A percentile compares a stretch with the other conserved stretches of the same genome.
phyloP scores from a whole-genome alignment of 2,329 filamentous ascomycete species.

The Aspergillus sp. region DNA sequence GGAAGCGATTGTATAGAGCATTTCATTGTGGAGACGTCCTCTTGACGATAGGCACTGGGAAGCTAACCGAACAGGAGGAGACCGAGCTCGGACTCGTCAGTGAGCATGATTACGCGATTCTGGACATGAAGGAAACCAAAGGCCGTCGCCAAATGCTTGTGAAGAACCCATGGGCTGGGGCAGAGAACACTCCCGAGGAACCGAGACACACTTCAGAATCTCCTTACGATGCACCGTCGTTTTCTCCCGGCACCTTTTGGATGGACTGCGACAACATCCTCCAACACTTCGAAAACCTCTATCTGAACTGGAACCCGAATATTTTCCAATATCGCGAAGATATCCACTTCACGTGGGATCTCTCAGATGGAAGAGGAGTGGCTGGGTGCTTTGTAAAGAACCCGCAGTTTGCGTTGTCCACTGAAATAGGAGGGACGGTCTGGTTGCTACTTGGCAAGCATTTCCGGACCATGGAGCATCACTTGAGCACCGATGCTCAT shows the following conservation, averaged over 20 bases:
- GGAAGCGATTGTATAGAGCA: constrained; percentile 71
- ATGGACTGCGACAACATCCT: constrained; percentile 83
- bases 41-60: constrained; percentile 85
- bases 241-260: constrained; percentile 80
- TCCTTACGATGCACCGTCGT: constrained; percentile 20
- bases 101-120: constrained; percentile 90
- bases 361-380: constrained; percentile 53
- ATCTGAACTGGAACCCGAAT: constrained; percentile 93
- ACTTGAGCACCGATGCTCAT: constrained; percentile 48
- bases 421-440: constrained; percentile 58
- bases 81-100: constrained; percentile 76
- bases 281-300: constrained; percentile 92
- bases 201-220: constrained; percentile 13
- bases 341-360: constrained; percentile 82
- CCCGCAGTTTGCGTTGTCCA: constrained; percentile 57
- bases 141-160: constrained; percentile 70
- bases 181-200: constrained; percentile 52
- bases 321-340: constrained; percentile 81
- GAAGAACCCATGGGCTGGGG: constrained; percentile 89
- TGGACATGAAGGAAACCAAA: constrained; percentile 68
- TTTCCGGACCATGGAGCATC: constrained; percentile 59
- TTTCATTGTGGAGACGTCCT: constrained; percentile 79
- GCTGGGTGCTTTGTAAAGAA: constrained; percentile 70
- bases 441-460: constrained; percentile 89
- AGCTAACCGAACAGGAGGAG: constrained; percentile 73